Percentiles rank a stretch among this genome's conserved stretches.
These are phyloP conservation scores for Sporothrix euskadiensis DNA, from an alignment of 2,329 filamentous ascomycete species.

Conservation along the genomic window DNA sequence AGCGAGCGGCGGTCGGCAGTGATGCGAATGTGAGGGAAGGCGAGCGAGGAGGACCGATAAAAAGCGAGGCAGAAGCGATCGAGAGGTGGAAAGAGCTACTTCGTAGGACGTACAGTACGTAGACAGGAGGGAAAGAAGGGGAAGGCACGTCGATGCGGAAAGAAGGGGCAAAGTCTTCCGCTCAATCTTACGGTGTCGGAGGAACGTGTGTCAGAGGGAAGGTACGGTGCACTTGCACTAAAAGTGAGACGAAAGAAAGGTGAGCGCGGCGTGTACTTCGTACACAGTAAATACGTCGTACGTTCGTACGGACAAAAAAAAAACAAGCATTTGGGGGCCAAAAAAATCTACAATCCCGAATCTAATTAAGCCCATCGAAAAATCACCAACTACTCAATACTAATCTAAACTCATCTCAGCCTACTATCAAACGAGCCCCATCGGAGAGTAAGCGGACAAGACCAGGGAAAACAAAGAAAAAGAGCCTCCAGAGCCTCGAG, in stretches of 20 bases:
- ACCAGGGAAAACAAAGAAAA: neutral
- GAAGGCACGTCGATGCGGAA: neutral
- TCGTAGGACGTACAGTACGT: neutral
- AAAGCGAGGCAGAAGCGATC: neutral
- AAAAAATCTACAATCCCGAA: slow-evolving; percentile 21
- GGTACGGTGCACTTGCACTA: neutral
- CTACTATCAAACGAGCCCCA: neutral
- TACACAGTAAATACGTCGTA: too few relatives aligned
- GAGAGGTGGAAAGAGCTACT: neutral
- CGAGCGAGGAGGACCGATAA: neutral
- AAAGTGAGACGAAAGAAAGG: neutral
- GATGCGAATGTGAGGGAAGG: neutral
- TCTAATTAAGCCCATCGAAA: neutral
- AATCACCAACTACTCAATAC: neutral
- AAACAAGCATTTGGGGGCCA: slow-evolving; percentile 27
- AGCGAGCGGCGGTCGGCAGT: neutral
- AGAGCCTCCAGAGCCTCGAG: neutral
- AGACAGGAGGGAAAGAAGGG: neutral
- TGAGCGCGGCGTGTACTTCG: neutral
- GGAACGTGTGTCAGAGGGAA: neutral
- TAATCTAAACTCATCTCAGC: neutral
- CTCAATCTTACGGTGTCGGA: neutral
- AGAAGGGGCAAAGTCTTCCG: neutral
- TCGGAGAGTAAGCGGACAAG: neutral
- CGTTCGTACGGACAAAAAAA: neutral